Evolutionary conservation across 2,329 filamentous ascomycete species (phyloP), one percentile per base, ranked within the genome.

Genomic region (Ophiostoma triangulosporum): DNA sequence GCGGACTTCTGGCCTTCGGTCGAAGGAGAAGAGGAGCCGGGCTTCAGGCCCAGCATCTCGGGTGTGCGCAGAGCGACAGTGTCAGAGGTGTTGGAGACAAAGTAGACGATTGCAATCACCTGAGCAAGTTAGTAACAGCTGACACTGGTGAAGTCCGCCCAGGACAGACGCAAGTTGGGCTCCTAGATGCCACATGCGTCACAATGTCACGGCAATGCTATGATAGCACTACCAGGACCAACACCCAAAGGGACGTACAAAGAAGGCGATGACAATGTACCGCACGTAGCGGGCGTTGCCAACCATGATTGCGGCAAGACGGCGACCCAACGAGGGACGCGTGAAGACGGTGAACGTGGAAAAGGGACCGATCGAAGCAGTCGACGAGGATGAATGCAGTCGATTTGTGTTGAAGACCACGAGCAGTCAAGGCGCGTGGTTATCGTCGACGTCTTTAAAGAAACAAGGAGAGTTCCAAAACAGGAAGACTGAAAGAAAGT

Each of bases 201-300:
- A n/a, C n/a, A n/a, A n/a, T n/a, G n/a, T n/a, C n/a, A n/a, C n/a
- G 38, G 11, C 38, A 43, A 43, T 24, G 17, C 20, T 20, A 26
- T 26, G 9, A 43, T 7, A 43, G 14, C 9, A 43, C 7, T 12
- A 24, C 7, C 20, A 43, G 24, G n/a, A 26, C 20, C 24, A 20
- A 17, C 9, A 43, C 14, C 38, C 5, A 24, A 8, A 43, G 11
- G 6, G 29, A 57, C 51, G 32, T 78, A 95, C 90, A 65, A 95
- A 84, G 64, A 89, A 77, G 56, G 88, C 86, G 64, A 95, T 81
- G 65, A 93, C 76, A 66, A 95, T 76, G 69, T 83, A 84, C 75
- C 81, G 79, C 75, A 83, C 71, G 64, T 88, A 88, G 70, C 86
- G 83, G 69, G 83, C 80, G 61, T 79, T 82, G 66, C 82, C 82